Conservation (phyloP, 208 protist genomes). For the Wallacemonas sp. region DNA sequence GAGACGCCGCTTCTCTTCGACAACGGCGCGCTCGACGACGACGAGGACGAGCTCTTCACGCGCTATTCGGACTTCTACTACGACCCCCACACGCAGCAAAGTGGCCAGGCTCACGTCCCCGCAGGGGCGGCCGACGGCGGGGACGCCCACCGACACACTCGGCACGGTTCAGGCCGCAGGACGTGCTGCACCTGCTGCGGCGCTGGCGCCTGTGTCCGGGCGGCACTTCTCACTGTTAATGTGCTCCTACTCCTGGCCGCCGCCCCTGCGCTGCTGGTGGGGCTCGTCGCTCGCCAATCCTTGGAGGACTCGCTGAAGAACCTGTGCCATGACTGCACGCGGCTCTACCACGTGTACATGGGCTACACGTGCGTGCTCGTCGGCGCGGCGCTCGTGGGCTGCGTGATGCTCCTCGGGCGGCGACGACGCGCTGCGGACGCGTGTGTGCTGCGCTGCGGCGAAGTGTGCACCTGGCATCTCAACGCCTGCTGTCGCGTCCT, state of each 20-base stretch:
- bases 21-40: background rate
- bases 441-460: background rate
- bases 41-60: slow-evolving; percentile 15
- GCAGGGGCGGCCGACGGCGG: no score
- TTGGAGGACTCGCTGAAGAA: slow-evolving; percentile 18
- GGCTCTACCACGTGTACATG: slow-evolving; percentile 23
- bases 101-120: no score
- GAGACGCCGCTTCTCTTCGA: background rate
- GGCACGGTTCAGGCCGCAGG: no score
- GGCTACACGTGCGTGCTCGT: slow-evolving; percentile 19
- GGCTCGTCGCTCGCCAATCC: slow-evolving; percentile 18
- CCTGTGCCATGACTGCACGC: slow-evolving; percentile 19
- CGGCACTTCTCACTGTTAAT: slow-evolving; percentile 28
- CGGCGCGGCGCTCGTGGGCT: slow-evolving; percentile 21
- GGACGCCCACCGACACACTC: no score
- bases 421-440: background rate
- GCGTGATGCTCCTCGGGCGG: slow-evolving; percentile 27
- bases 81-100: background rate
- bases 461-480: background rate
- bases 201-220: slow-evolving; percentile 17
- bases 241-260: slow-evolving; percentile 19
- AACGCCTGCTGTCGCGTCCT: slow-evolving; percentile 15
- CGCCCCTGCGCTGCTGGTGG: slow-evolving; percentile 23
- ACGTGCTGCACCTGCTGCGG: no score
- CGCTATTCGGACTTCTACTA: slow-evolving; percentile 18